Evolutionary conservation across 352 stramenopile genomes (phyloP), one percentile per base, ranked within the genome.

Genomic region (Globisporangium spinosum): DNA sequence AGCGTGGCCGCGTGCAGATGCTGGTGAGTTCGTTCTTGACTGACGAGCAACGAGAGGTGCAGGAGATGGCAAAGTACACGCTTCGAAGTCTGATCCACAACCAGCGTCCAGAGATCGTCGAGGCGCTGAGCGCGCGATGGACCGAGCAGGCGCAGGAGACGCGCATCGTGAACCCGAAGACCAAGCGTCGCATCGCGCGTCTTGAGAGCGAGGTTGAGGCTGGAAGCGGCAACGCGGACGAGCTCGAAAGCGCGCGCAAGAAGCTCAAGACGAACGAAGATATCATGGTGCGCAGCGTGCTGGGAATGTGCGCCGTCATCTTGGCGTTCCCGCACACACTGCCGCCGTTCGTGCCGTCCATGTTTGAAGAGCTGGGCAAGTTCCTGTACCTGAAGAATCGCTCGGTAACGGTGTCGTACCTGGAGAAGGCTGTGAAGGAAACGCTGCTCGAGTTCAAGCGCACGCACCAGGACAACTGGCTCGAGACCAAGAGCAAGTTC

Each of bases 391-490:
- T 91, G 62, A 90, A 89, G 74, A 69, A 70, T 27, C 74, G 75
- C 10, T 85, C 84, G 9, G 76, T 75, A 10, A 79, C 75, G 1
- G 76, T 91, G 17, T 91, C 84, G 58, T 91, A 82, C 66, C 63
- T 94, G 45, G 75, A 86, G 62, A 91, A 91, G 67, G 74, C 71
- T 13, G 86, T 90, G 34, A 92, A 93, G 71, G 81, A 91, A 64
- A 91, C 85, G 49, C 68, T 94, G 67, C 74, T 92, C 59, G 86
- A 94, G 66, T 94, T 94, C 61, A 91, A 91, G 67, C 84, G 86
- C 61, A 90, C 84, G 17, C 86, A 94, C 60, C 86, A 94, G 67
- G 86, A 94, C 74, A 91, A 89, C 69, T 94, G 86, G 86, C 71
- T 83, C 32, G 81, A 93, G 73, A 89, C 78, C 58, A 93, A 91